phyloP scores from a whole-genome alignment of 139 green algal genomes.

The Astrephomene gubernaculifera region DNA sequence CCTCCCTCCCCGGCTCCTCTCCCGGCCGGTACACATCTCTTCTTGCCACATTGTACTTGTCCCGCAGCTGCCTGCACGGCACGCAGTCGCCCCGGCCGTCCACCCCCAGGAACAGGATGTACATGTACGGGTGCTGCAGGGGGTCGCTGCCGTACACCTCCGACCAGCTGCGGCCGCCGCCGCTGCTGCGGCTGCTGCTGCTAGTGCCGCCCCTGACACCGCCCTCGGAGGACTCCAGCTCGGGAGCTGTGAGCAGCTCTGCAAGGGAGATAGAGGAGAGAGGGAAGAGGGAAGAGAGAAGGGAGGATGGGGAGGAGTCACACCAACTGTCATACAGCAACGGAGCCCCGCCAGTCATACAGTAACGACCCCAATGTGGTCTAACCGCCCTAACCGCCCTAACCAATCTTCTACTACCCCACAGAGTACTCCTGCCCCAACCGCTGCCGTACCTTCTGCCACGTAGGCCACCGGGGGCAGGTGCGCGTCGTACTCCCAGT shows the following conservation, averaged over 20 bases:
- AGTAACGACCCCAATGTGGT: no score
- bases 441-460: slow-evolving; percentile 15
- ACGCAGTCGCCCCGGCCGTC: slow-evolving; percentile 85
- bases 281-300: no score
- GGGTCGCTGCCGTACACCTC: slow-evolving; percentile 47
- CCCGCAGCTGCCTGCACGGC: slow-evolving; percentile 73
- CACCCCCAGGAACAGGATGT: slow-evolving; percentile 84
- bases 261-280: no score
- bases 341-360: no score
- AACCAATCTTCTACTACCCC: no score
- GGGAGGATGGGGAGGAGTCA: no score
- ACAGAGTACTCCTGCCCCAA: no score
- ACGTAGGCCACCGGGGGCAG: slow-evolving; percentile 84
- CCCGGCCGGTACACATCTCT: slow-evolving; percentile 50
- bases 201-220: no score
- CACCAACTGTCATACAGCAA: no score
- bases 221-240: slow-evolving; percentile 63
- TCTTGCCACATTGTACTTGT: slow-evolving; percentile 72
- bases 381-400: no score
- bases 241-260: slow-evolving; percentile 69
- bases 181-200: no score
- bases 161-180: slow-evolving; percentile 23
- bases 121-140: slow-evolving; percentile 76
- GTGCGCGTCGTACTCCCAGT: slow-evolving; percentile 71
- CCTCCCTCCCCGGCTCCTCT: neutral